phyloP scores from a whole-genome alignment of 2,329 filamentous ascomycete species.

The Lojkania enalia region DNA sequence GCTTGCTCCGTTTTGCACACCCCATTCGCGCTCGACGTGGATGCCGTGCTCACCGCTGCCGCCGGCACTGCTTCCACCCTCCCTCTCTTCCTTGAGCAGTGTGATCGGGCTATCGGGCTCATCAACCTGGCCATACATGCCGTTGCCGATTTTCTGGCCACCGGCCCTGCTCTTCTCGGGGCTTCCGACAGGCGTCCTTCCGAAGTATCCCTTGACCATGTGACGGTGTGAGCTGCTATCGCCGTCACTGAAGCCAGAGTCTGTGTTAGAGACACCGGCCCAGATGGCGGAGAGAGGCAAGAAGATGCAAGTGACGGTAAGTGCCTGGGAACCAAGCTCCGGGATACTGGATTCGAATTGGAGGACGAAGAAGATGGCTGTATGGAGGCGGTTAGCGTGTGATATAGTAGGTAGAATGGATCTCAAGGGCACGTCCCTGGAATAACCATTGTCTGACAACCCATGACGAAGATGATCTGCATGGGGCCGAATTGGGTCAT shows the following conservation, averaged over 20 bases:
- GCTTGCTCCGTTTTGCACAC: slow-evolving; percentile 15
- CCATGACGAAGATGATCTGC: slow-evolving; percentile 69
- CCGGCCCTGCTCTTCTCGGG: slow-evolving; percentile 8
- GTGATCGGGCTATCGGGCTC: slow-evolving; percentile 17
- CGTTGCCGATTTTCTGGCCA: slow-evolving; percentile 20
- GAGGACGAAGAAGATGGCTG: slow-evolving; percentile 64
- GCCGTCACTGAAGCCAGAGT: slow-evolving; percentile 21
- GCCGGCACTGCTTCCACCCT: slow-evolving; percentile 10
- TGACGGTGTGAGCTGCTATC: slow-evolving; percentile 32
- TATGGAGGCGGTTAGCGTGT: slow-evolving; percentile 21
- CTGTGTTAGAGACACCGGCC: slow-evolving; percentile 51
- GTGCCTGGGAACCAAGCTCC: slow-evolving; percentile 58
- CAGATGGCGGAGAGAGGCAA: slow-evolving; percentile 69
- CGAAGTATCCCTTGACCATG: slow-evolving; percentile 30
- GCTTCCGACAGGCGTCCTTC: slow-evolving; percentile 14
- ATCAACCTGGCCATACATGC: slow-evolving; percentile 7
- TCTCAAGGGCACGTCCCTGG: slow-evolving; percentile 56
- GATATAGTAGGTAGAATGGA: not conserved
- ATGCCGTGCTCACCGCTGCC: too few species aligned
- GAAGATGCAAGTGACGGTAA: slow-evolving; percentile 64
- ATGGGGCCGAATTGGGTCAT: slow-evolving; percentile 65
- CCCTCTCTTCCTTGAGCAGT: slow-evolving; percentile 7
- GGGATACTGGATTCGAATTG: slow-evolving; percentile 57
- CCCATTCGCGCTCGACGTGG: slow-evolving; percentile 27
- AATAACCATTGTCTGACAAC: slow-evolving; percentile 66